Conservation (phyloP, 176 grass and related monocot genomes). For the Musa beccarii region DNA sequence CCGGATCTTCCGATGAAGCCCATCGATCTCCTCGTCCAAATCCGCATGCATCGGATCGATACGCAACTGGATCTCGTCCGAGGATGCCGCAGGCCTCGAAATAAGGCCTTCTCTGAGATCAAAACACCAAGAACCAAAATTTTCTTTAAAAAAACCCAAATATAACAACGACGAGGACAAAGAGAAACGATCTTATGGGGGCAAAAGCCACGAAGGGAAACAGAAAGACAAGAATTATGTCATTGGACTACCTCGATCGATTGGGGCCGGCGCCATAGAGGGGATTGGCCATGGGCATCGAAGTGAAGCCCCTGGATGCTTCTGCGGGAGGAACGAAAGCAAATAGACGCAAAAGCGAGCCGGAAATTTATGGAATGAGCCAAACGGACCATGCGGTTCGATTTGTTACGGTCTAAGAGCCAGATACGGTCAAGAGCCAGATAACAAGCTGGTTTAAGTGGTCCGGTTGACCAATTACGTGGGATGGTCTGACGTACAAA, state of each 20-base stretch:
- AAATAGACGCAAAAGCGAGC: too few species aligned
- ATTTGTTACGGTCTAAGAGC: too few species aligned
- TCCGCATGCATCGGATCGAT: conserved; percentile 17
- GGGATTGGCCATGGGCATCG: conserved; percentile 41
- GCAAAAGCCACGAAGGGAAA: neutral
- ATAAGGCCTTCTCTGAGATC: conserved; percentile 5
- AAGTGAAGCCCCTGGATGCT: neutral
- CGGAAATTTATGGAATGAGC: too few species aligned
- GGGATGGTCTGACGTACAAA: too few species aligned
- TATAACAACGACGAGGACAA: neutral
- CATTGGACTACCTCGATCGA: conserved; percentile 49
- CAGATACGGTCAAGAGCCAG: too few species aligned
- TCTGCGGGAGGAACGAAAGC: neutral
- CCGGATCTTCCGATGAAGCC: conserved; percentile 10
- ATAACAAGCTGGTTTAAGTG: too few species aligned
- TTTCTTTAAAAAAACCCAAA: neutral
- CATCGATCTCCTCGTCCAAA: conserved; percentile 11
- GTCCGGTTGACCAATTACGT: too few species aligned
- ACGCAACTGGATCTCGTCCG: conserved; percentile 14
- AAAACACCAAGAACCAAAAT: neutral
- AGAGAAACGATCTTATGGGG: neutral
- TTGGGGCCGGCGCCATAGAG: conserved; percentile 46
- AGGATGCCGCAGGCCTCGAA: neutral
- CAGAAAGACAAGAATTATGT: neutral
- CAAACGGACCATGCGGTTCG: too few species aligned